phyloP scores from a whole-genome alignment of 2,329 filamentous ascomycete species.

The Cephalotrichum gorgonifer region DNA sequence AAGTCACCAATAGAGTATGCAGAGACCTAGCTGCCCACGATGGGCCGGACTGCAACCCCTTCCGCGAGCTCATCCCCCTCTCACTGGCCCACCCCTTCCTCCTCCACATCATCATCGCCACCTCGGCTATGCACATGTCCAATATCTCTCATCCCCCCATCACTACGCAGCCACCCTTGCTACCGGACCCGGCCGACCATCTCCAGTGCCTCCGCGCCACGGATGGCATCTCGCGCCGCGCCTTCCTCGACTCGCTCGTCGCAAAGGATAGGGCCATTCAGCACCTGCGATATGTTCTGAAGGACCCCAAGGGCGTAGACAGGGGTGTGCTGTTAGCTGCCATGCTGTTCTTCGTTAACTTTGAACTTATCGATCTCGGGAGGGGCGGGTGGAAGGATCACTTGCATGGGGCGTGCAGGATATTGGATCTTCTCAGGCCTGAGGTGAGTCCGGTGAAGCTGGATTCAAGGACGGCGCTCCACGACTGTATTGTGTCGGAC shows the following conservation, averaged over 20 bases:
- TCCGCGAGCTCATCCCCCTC: conserved; percentile 36
- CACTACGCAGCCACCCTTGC: conserved; percentile 12
- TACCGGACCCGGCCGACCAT: conserved; percentile 23
- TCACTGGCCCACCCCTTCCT: conserved; percentile 33
- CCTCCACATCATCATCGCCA: conserved; percentile 36
- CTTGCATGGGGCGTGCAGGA: conserved; percentile 31
- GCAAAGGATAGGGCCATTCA: conserved; percentile 36
- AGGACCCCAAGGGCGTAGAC: conserved; percentile 26
- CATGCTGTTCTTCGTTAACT: conserved; percentile 40
- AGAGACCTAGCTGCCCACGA: conserved; percentile 42
- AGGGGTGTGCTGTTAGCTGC: conserved; percentile 36
- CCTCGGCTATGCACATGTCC: conserved; percentile 37
- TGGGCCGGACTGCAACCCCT: conserved; percentile 33
- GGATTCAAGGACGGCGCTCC: conserved; percentile 16
- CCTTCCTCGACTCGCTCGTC: conserved; percentile 34
- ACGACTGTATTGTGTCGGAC: conserved; percentile 36
- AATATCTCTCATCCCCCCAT: conserved; percentile 27
- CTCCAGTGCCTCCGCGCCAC: conserved; percentile 24
- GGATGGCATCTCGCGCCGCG: conserved; percentile 24
- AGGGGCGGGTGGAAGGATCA: conserved; percentile 34
- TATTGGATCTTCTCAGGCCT: conserved; percentile 25
- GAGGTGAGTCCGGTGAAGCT: conserved; percentile 14
- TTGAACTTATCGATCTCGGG: conserved; percentile 38
- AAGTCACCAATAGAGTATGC: conserved; percentile 38
- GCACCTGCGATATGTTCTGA: conserved; percentile 27